Conservation (phyloP, 176 grass and related monocot genomes). For the Avena sativa region DNA sequence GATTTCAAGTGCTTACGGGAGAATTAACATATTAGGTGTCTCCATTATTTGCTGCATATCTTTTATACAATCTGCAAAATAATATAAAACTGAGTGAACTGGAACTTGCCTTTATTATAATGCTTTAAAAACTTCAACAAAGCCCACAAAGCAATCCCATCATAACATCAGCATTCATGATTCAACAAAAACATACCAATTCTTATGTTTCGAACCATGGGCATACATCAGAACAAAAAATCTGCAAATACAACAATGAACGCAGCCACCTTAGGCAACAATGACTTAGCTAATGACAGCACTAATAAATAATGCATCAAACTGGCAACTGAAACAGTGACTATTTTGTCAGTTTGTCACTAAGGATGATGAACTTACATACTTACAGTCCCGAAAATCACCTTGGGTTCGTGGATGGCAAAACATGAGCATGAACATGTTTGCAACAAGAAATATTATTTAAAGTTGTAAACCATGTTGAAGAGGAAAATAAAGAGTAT, state of each 20-base stretch:
- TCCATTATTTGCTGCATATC: conserved; percentile 7
- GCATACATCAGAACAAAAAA: conserved; percentile 36
- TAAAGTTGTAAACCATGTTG: neutral
- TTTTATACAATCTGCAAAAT: neutral
- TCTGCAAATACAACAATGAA: conserved; percentile 30
- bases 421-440: conserved; percentile 1
- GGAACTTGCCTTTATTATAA: neutral
- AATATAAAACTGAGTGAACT: neutral
- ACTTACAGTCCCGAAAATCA: neutral
- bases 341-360: neutral
- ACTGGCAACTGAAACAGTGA: neutral
- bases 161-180: conserved; percentile 11
- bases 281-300: neutral
- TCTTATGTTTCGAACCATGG: neutral
- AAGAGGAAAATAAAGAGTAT: neutral
- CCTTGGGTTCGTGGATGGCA: neutral
- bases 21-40: neutral
- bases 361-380: conserved; percentile 8
- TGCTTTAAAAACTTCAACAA: conserved; percentile 22
- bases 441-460: neutral
- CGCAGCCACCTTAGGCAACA: neutral
- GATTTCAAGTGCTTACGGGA: neutral
- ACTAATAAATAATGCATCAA: neutral
- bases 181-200: conserved; percentile 9
- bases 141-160: neutral